Evolutionary conservation across 345 rosid species (phyloP), one percentile per base, ranked within the genome.

Genomic region (Erysimum cheiranthoides): DNA sequence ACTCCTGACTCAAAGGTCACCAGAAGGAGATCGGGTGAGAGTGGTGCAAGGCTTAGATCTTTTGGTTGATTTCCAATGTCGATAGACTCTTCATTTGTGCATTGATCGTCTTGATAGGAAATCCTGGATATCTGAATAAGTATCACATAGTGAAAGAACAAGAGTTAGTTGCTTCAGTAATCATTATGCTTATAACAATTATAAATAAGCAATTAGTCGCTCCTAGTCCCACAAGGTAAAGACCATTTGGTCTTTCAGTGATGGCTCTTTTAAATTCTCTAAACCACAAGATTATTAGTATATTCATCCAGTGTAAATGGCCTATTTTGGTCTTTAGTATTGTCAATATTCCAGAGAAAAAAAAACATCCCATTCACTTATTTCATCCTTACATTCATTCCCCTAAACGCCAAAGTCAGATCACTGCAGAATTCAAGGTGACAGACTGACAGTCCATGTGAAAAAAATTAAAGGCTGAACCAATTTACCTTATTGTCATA

Each of bases 31-130:
- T 89, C 92, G 12, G 96, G 96, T 61, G 83, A 82, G 43, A 61
- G 81, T 76, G 81, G 85, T 61, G 96, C 92, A 71, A 89, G 86
- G 82, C 91, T 94, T 69, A 94, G 79, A 82, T 94, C 97, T 56
- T 86, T 92, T 50, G 98, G 97, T 75, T 94, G 97, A 80, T 85
- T 77, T 67, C 91, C 97, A 78, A 94, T 75, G 81, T 87, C 97
- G 31, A 89, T 74, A 68, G 80, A 80, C 45, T 86, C 89, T 53
- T 85, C 86, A 61, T 84, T 85, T 79, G 86, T 88, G 81, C 90
- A 85, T 45, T 89, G 96, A 69, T 86, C 93, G 17, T 87, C 95
- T 54, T 77, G 84, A n/a, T 89, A 79, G 49, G 85, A 66, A 76
- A 86, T 85, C 84, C 98, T 90, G 80, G 89, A 86, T 78, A 94